These are phyloP conservation scores for Polytrichum commune DNA, from an alignment of 225 moss, liverwort and hornwort genomes.

Conservation along the genomic window DNA sequence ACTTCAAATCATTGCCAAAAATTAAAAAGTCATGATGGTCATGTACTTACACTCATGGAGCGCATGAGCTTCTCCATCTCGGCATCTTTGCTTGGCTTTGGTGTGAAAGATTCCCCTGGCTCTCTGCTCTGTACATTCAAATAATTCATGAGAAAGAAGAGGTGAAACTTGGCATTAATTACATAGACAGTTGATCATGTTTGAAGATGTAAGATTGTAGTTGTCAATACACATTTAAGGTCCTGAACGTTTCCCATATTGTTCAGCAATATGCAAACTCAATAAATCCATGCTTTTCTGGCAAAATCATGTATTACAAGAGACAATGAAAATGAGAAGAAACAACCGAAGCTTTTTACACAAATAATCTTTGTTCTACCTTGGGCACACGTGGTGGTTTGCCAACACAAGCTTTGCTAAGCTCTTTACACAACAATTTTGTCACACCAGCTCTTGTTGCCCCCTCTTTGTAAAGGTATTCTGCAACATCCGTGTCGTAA, in stretches of 20 bases:
- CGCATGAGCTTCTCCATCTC: conserved; percentile 88
- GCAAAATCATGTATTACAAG: no score
- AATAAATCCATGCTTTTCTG: no score
- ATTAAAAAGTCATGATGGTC: not conserved
- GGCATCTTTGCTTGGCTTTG: conserved; percentile 77
- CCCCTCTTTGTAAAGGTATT: conserved; percentile 67
- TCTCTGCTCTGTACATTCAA: conserved; percentile 57
- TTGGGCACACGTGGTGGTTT: conserved; percentile 58
- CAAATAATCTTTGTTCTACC: conserved; percentile 25
- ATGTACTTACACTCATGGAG: conserved; percentile 65
- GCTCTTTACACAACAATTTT: conserved; percentile 76
- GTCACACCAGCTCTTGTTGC: conserved; percentile 58
- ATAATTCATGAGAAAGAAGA: no score
- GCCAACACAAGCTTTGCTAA: conserved; percentile 72
- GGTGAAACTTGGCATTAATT: no score
- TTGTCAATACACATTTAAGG: no score
- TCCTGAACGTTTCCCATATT: no score
- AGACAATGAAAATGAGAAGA: not conserved
- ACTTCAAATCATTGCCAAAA: no score
- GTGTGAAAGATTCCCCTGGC: conserved; percentile 59
- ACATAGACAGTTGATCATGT: no score
- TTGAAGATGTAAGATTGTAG: no score
- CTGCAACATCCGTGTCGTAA: conserved; percentile 81
- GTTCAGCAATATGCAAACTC: no score
- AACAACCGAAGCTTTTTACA: not conserved